Base-by-base conservation (phyloP, 805 yeast species). In the Pichia exigua region DNA sequence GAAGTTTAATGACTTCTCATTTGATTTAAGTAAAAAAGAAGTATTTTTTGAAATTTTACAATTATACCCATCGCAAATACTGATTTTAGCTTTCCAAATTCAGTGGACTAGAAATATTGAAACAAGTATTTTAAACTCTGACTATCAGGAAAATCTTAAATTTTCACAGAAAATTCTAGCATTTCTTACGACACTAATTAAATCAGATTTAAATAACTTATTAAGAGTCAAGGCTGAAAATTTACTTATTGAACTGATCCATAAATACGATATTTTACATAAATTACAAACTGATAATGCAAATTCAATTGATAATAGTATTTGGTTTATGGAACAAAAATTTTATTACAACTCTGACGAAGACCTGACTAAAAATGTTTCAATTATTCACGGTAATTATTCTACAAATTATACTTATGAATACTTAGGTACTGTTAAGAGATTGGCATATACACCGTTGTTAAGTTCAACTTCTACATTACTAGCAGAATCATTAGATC, bases 381-480 rank as follows among this genome's bases (percentile, higher is more conserved):
- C 45, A 0, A 73, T 90, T 0, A 64, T 60, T n/a, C 87, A 82
- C 48, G 78, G 82, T 3, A 69, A 76, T 18, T 71, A 79, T 13
- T 52, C 60, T 0, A 76, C 83, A 49, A 48, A 26, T 1, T 92
- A 92, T 61, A 96, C 96, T 0, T 88, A 79, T 64, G 96, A 90
- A 60, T 92, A 87, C 57, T 72, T 83, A 10, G 97, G 97, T 0
- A 72, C 80, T 1, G 82, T 84, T 3, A 87, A 84, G 20, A 76
- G 82, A 50, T 69, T 91, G 22, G 95, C 92, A 0, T 76, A 79
- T 50, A 92, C 97, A 0, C 88, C 92, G 1, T 70, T 88, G 20
- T 73, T 87, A 9, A 79, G 79, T 46, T 71, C 75, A 7, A 79
- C 88, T 51, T 88, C 77, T 62, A 63, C 83, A 10, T 71, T 90